phyloP scores from a whole-genome alignment of 73 alveolate species.

The Paramecium sonneborni region DNA sequence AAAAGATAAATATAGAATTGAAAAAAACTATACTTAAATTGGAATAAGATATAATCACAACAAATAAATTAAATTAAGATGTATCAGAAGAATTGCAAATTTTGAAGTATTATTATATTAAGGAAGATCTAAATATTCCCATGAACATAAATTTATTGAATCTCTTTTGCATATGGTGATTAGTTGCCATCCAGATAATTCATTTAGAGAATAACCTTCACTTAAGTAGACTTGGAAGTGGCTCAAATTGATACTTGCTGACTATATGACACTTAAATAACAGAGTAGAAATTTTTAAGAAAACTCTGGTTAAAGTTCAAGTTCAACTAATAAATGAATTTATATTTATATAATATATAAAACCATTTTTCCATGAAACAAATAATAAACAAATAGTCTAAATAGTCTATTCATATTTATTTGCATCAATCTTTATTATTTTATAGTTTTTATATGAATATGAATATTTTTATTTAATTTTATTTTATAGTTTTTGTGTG shows the following conservation, averaged over 20 bases:
- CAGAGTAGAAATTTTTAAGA: conserved; percentile 25
- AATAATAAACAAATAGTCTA: background rate
- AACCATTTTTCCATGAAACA: background rate
- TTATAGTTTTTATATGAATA: no score
- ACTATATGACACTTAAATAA: conserved; percentile 44
- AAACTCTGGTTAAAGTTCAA: conserved; percentile 45
- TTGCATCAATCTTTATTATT: conserved; percentile 33
- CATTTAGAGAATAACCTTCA: conserved; percentile 40
- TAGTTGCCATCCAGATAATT: conserved; percentile 53
- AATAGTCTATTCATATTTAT: background rate
- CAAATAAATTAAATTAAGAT: conserved; percentile 8
- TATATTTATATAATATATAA: background rate
- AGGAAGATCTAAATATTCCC: conserved; percentile 5
- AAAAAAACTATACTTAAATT: background rate
- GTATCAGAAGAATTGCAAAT: background rate
- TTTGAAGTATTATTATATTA: conserved; percentile 22
- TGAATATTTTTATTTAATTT: no score
- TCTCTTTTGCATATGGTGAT: conserved; percentile 56
- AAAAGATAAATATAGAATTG: conserved; percentile 15
- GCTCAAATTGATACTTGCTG: conserved; percentile 47
- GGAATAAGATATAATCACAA: conserved; percentile 5
- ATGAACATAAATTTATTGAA: conserved; percentile 61
- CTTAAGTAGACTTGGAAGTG: conserved; percentile 53
- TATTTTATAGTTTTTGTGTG: no score
- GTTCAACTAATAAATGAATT: conserved; percentile 51